Conservation (phyloP, 2,329 filamentous ascomycete species). For the Exophiala lecanii-corni region DNA sequence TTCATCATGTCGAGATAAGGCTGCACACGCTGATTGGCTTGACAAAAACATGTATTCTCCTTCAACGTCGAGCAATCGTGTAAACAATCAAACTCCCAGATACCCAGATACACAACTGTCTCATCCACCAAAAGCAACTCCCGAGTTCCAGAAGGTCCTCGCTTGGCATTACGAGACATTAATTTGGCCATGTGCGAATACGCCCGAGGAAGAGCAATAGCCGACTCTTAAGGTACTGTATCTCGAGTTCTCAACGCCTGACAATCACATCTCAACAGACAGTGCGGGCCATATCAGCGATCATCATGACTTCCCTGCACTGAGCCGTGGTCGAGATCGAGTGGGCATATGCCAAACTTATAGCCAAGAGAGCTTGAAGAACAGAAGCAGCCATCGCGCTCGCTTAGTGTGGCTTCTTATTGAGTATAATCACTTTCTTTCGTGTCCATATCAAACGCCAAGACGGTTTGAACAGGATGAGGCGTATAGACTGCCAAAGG, state of each 20-base stretch:
- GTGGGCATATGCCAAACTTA: conserved; percentile 5
- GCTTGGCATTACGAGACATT: conserved; percentile 24
- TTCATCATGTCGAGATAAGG: too few species aligned
- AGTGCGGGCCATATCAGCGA: too few species aligned
- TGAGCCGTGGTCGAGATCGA: too few species aligned
- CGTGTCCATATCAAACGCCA: neutral
- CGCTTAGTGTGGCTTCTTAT: neutral
- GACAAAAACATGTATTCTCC: conserved; percentile 8
- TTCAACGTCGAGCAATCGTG: conserved; percentile 14
- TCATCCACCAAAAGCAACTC: conserved; percentile 14
- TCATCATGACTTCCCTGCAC: too few species aligned
- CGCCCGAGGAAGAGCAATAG: too few species aligned
- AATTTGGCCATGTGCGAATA: conserved; percentile 10
- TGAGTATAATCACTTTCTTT: neutral
- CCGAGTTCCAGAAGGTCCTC: conserved; percentile 1
- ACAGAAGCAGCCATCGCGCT: conserved; percentile 1
- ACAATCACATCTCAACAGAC: too few species aligned
- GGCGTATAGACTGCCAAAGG: too few species aligned
- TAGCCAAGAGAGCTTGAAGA: conserved; percentile 6
- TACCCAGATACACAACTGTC: neutral
- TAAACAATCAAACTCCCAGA: conserved; percentile 2
- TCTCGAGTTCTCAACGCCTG: too few species aligned
- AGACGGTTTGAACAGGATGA: neutral
- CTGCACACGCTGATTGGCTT: neutral
- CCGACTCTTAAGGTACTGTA: too few species aligned